A percentile compares a stretch with the other conserved stretches of the same genome.
Conservation (phyloP, 768 basidiomycete species). For the Pleurotus giganteus region DNA sequence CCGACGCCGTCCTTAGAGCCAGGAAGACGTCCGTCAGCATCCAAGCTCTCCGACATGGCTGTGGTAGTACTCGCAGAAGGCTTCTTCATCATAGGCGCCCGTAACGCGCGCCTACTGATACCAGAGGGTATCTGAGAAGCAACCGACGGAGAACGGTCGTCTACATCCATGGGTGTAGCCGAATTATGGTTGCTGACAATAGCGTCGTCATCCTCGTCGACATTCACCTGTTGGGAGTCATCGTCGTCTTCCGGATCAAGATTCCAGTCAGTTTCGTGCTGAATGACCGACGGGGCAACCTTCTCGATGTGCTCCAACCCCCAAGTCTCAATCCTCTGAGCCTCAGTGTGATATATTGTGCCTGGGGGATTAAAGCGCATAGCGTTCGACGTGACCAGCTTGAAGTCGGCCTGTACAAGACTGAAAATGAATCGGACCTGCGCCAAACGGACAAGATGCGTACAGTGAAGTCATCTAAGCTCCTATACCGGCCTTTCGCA, state of each 20-base stretch:
- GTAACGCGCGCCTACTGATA: conserved; percentile 37
- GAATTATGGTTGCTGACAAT: conserved; percentile 37
- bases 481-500: conserved; percentile 70
- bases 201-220: conserved; percentile 40
- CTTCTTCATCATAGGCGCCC: conserved; percentile 50
- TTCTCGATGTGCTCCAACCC: conserved; percentile 73
- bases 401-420: conserved; percentile 57
- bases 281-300: conserved; percentile 70
- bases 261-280: conserved; percentile 83
- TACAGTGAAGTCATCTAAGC: conserved; percentile 78
- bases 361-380: conserved; percentile 76
- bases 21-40: conserved; percentile 70
- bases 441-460: conserved; percentile 23
- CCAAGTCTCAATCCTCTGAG: conserved; percentile 67
- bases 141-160: conserved; percentile 48
- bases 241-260: conserved; percentile 74
- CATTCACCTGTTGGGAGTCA: conserved; percentile 21
- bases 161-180: conserved; percentile 45
- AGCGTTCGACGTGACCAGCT: conserved; percentile 70
- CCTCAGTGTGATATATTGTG: conserved; percentile 72
- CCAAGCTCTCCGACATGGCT: conserved; percentile 46
- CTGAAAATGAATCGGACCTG: not conserved
- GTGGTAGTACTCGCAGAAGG: conserved; percentile 23
- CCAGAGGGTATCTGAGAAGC: conserved; percentile 39
- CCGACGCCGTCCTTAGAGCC: conserved; percentile 77